A percentile compares a stretch with the other conserved stretches of the same genome.
Conservation (phyloP, 2,329 filamentous ascomycete species). For the Pochonia chlamydosporia region DNA sequence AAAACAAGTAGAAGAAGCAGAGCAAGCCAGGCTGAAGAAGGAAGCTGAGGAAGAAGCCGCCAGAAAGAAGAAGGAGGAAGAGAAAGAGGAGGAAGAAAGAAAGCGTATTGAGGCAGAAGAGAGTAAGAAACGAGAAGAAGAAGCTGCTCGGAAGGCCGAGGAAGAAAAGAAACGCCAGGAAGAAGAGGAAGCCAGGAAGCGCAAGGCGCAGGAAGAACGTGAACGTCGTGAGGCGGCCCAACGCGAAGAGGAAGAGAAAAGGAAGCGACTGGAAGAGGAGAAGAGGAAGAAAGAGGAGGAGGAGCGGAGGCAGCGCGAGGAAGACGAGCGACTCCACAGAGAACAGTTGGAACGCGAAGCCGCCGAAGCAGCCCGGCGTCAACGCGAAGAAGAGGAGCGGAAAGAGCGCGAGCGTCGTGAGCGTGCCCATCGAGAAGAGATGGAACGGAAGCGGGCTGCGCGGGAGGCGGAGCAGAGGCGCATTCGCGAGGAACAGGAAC, state of each 20-base stretch:
- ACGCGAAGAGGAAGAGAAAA: constrained; percentile 31
- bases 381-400: constrained; percentile 47
- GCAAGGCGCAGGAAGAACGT: constrained; percentile 23
- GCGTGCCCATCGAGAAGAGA: constrained; percentile 35
- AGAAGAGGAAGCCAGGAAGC: constrained; percentile 27
- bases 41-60: constrained; percentile 30
- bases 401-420: constrained; percentile 44
- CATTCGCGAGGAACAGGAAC: constrained; percentile 49
- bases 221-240: constrained; percentile 27
- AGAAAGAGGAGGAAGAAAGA: constrained; percentile 22
- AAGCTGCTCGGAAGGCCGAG: constrained; percentile 25
- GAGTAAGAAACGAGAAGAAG: constrained; percentile 28
- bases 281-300: constrained; percentile 32
- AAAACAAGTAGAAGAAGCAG: constrained; percentile 2
- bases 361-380: constrained; percentile 41
- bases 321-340: constrained; percentile 38
- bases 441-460: constrained; percentile 43
- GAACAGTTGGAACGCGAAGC: constrained; percentile 43
- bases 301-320: constrained; percentile 33
- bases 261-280: constrained; percentile 31
- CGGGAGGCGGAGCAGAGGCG: constrained; percentile 47
- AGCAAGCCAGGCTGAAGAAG: constrained; percentile 22
- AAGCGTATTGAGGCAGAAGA: constrained; percentile 27
- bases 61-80: constrained; percentile 7
- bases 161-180: constrained; percentile 26